Base-by-base conservation (phyloP, 345 rosid genomes). In the Pelargonium nanum region DNA sequence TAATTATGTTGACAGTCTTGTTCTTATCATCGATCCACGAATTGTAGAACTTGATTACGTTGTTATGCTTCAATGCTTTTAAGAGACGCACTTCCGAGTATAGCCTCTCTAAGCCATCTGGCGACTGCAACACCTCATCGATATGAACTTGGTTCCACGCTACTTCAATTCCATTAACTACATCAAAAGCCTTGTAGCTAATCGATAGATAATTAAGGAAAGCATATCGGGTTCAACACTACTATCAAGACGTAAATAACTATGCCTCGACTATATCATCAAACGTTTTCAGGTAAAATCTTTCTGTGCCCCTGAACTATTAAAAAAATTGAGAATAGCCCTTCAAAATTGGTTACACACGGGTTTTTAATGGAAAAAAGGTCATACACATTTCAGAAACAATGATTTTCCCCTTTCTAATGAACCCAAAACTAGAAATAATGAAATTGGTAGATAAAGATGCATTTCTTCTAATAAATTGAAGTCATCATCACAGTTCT, bases 161-260 rank as follows among this genome's bases (percentile, higher is more conserved):
- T n/a, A 92, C 98, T 75, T 92, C 98, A 77, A 92, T 86, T 65
- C 98, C 96, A 67, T 86, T 79, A 65, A 81, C 86, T 77, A 89
- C 91, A 76, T 92, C 98, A 15, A 92, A 92, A 66, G 91, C 98
- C 82, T 80, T 92, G 72, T 92, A 92, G 26, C 98, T 91, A 71
- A 61, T 56, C 50, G 32, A 48, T 70, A 56, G 26, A 62, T 40
- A 32, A 59, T 74, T 78, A 55, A 75, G 68, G 74, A 75, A 66
- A 73, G 54, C 62, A 12, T 51, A 68, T n/a, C n/a, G n/a, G n/a
- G n/a, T n/a, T n/a, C n/a, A n/a, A n/a, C n/a, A n/a, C n/a, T 57
- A 53, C 6, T 22, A 55, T 16, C 24, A 24, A 0, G 5, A 58
- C 20, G n/a, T 28, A 19, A 26, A 12, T 34, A 22, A 58, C 26